Evolutionary conservation across 2,329 filamentous ascomycete species (phyloP).

Genomic region (Ceratocystis papillata): DNA sequence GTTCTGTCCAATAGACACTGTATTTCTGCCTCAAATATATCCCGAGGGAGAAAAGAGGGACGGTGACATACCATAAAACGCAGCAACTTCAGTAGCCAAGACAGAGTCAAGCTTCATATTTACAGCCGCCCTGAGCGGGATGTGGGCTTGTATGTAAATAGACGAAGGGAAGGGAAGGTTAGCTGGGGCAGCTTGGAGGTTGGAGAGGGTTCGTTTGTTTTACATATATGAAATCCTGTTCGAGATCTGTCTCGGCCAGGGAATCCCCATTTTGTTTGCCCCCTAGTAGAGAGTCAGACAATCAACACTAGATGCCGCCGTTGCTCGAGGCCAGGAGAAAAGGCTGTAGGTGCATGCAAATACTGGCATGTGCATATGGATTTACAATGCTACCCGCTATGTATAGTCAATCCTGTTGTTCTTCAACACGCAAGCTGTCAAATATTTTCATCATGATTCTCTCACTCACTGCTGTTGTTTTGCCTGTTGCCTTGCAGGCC

Average conservation of each 20-base stretch:
- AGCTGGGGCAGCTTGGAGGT: not conserved
- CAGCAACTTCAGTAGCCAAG: too few species aligned
- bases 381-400: not conserved
- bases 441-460: not conserved
- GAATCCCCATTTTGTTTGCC: not conserved
- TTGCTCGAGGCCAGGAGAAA: too few species aligned
- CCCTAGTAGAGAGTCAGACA: not conserved
- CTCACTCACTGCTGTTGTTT: not conserved
- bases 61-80: too few species aligned
- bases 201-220: not conserved
- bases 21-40: too few species aligned
- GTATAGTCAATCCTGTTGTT: not conserved
- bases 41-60: too few species aligned
- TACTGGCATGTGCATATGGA: not conserved
- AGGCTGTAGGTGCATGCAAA: not conserved
- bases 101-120: too few species aligned
- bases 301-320: too few species aligned
- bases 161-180: not conserved
- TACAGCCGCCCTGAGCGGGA: not conserved
- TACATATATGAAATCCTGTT: constrained; percentile 5
- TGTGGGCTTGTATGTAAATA: not conserved
- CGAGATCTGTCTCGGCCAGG: constrained; percentile 11
- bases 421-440: not conserved
- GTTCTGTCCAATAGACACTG: too few species aligned
- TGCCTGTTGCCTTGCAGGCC: not conserved